phyloP scores from a whole-genome alignment of 176 grass and related monocot genomes.

The Avena eriantha region DNA sequence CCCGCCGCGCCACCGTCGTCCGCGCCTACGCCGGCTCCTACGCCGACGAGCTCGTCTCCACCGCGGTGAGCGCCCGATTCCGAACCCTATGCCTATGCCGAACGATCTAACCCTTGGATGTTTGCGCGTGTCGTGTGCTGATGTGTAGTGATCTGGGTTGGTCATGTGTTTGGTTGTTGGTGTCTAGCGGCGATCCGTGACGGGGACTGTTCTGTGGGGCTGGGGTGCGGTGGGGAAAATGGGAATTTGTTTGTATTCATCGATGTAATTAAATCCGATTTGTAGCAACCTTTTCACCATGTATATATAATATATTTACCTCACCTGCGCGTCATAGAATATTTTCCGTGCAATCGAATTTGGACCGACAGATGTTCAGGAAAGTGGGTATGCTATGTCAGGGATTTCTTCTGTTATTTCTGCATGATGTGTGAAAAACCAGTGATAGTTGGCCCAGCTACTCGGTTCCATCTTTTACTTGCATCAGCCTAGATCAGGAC shows the following conservation, averaged over 20 bases:
- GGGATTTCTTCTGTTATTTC: background rate
- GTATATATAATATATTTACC: background rate
- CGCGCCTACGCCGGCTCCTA: constrained; percentile 73
- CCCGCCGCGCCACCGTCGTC: constrained; percentile 50
- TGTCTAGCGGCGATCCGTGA: constrained; percentile 48
- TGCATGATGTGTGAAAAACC: background rate
- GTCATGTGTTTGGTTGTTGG: constrained; percentile 31
- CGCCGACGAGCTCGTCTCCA: constrained; percentile 92
- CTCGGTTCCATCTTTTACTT: background rate
- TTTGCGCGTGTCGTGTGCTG: background rate
- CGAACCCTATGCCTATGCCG: background rate
- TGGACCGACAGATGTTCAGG: background rate
- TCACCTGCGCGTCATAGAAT: background rate
- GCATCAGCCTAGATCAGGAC: background rate
- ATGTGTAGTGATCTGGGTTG: constrained; percentile 10
- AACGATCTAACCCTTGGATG: background rate
- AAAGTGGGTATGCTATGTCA: background rate
- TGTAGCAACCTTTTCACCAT: background rate
- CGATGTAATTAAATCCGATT: background rate
- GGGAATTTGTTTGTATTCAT: background rate
- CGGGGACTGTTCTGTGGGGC: constrained; percentile 12
- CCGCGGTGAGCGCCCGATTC: constrained; percentile 64
- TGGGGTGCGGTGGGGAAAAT: background rate
- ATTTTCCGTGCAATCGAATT: background rate
- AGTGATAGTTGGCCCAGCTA: background rate